These are phyloP conservation scores for Cyclocybe cylindracea DNA, from an alignment of 768 basidiomycete species.

Conservation along the genomic window DNA sequence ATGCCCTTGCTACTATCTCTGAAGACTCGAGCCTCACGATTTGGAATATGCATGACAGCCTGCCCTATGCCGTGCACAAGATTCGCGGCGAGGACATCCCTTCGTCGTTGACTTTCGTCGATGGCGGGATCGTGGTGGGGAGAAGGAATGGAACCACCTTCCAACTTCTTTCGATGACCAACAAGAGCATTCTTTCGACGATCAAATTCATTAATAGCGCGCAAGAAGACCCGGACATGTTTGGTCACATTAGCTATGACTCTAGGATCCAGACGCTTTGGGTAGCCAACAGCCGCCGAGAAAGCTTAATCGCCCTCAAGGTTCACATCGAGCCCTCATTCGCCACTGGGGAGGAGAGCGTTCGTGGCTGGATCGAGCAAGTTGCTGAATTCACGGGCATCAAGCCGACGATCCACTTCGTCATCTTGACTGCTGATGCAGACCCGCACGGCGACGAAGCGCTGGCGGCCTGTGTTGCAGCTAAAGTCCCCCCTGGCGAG, in stretches of 20 bases:
- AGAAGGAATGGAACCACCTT: conserved; percentile 84
- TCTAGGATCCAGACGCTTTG: conserved; percentile 83
- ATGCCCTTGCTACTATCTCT: conserved; percentile 79
- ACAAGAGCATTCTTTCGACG: conserved; percentile 73
- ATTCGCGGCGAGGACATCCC: conserved; percentile 80
- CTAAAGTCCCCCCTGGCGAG: conserved; percentile 74
- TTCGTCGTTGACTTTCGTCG: conserved; percentile 83
- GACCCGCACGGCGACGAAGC: conserved; percentile 84
- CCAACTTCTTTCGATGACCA: conserved; percentile 78
- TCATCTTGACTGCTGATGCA: conserved; percentile 82
- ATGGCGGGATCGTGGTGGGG: conserved; percentile 83
- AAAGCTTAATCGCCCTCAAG: conserved; percentile 82
- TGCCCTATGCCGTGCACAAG: conserved; percentile 75
- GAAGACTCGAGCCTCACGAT: conserved; percentile 80
- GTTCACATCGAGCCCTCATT: conserved; percentile 67
- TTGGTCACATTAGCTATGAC: conserved; percentile 86
- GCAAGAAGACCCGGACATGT: conserved; percentile 82
- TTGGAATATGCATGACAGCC: conserved; percentile 79
- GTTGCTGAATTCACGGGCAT: conserved; percentile 81
- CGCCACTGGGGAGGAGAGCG: conserved; percentile 59
- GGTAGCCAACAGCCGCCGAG: conserved; percentile 84
- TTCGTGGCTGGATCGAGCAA: conserved; percentile 75
- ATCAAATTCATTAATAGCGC: conserved; percentile 73
- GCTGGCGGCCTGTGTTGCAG: conserved; percentile 80
- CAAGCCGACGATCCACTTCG: conserved; percentile 87